Conservation (phyloP, 441 rosid species). For the Arabidopsis hybrid region DNA sequence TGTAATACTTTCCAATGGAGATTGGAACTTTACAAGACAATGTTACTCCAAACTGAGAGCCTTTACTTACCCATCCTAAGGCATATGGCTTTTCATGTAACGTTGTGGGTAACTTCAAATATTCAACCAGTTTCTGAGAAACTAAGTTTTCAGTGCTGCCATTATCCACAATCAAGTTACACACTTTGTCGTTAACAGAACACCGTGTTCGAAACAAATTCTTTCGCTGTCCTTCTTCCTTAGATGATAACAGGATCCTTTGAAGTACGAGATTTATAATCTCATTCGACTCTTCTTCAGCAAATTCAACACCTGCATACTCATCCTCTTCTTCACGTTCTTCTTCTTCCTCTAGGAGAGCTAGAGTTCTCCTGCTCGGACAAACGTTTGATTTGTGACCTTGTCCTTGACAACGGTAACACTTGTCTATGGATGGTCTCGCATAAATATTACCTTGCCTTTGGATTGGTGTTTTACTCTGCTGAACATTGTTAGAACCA, state of each 20-base stretch:
- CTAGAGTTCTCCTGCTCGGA: background rate
- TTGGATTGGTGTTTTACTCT: background rate
- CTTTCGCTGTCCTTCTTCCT: background rate
- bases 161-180: background rate
- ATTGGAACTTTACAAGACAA: background rate
- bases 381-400: background rate
- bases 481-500: background rate
- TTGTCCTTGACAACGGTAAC: background rate
- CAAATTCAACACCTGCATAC: background rate
- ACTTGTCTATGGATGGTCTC: background rate
- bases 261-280: background rate
- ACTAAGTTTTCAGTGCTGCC: background rate
- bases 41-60: background rate
- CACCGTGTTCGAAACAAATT: background rate
- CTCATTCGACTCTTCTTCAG: background rate
- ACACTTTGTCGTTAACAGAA: background rate
- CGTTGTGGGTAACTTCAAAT: background rate
- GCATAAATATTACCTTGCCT: background rate
- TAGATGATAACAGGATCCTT: background rate
- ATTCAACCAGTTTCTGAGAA: background rate
- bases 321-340: background rate
- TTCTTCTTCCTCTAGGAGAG: background rate
- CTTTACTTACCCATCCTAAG: background rate
- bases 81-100: background rate
- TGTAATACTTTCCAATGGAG: background rate